phyloP scores from a whole-genome alignment of 371 early-diverging fungal genomes.

The Mucor indicus region DNA sequence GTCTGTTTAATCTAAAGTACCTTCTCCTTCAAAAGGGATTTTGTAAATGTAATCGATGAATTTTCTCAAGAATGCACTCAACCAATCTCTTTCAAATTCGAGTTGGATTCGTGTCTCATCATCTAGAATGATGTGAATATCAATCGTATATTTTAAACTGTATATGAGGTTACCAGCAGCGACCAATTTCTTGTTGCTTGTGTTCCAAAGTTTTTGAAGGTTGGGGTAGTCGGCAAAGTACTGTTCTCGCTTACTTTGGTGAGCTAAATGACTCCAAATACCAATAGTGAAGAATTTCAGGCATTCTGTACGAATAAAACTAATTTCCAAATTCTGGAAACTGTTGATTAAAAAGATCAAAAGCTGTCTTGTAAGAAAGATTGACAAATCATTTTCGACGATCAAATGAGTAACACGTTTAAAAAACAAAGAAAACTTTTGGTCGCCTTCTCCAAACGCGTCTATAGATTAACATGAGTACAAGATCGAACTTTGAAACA shows the following conservation, averaged over 20 bases:
- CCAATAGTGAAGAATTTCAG: conserved; percentile 71
- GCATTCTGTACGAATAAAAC: conserved; percentile 69
- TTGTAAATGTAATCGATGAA: conserved; percentile 56
- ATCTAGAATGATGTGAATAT: too few relatives aligned
- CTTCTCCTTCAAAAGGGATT: conserved; percentile 50
- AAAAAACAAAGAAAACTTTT: conserved; percentile 61
- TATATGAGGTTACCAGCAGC: conserved; percentile 37
- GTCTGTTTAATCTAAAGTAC: conserved; percentile 16
- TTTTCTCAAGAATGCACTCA: conserved; percentile 53
- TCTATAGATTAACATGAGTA: conserved; percentile 21
- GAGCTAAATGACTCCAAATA: conserved; percentile 70
- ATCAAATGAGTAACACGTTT: conserved; percentile 48
- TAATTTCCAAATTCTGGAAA: conserved; percentile 81
- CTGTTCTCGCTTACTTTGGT: conserved; percentile 42
- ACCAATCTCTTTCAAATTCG: conserved; percentile 55
- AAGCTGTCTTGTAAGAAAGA: conserved; percentile 47
- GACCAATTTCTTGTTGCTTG: conserved; percentile 48
- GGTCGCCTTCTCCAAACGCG: conserved; percentile 44
- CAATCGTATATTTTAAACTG: not conserved
- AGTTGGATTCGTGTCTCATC: conserved; percentile 41
- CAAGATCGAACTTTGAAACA: not conserved
- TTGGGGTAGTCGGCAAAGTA: conserved; percentile 59
- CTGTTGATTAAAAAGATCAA: conserved; percentile 71
- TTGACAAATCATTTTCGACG: conserved; percentile 12
- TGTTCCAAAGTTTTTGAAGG: conserved; percentile 67